Percentiles rank a stretch among this genome's conserved stretches.
These are phyloP conservation scores for Fusarium sp. DNA, from an alignment of 2,329 filamentous ascomycete genomes.

Conservation along the genomic window DNA sequence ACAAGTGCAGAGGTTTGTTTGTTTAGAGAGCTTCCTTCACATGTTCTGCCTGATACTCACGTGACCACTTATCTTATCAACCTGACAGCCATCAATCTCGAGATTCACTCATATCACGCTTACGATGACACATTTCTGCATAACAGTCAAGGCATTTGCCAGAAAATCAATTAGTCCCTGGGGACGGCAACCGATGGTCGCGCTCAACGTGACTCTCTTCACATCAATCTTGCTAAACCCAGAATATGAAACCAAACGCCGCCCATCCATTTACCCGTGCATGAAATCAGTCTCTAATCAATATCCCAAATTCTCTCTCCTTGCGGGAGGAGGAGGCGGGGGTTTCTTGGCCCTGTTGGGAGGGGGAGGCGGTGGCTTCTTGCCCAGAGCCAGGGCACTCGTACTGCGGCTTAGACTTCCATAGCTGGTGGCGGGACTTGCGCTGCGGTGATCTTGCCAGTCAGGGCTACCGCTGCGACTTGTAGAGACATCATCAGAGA, in stretches of 20 bases:
- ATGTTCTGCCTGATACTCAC: constrained; percentile 16
- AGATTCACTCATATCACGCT: neutral
- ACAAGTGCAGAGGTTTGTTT: constrained; percentile 1
- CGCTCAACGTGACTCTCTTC: constrained; percentile 41
- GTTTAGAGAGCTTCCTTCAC: constrained; percentile 1
- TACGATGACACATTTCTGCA: neutral
- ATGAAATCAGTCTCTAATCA: constrained; percentile 21
- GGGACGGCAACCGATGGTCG: constrained; percentile 27
- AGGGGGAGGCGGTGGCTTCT: constrained; percentile 71
- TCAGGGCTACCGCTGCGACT: constrained; percentile 68
- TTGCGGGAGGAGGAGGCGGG: constrained; percentile 54
- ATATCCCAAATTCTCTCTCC: constrained; percentile 51
- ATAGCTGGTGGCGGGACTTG: constrained; percentile 71
- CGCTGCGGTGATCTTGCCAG: constrained; percentile 63
- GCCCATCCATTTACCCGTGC: constrained; percentile 15
- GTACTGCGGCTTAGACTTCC: constrained; percentile 67
- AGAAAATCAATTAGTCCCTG: constrained; percentile 38
- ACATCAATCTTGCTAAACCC: constrained; percentile 27
- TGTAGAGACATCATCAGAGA: constrained; percentile 66
- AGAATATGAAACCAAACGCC: constrained; percentile 36
- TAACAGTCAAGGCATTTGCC: constrained; percentile 1
- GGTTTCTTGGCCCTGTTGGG: constrained; percentile 63
- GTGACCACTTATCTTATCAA: constrained; percentile 29
- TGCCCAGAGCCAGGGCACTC: constrained; percentile 53
- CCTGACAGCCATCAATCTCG: no score